Evolutionary conservation across 192 early-diverging fungal species (phyloP).

Genomic region (Coemansia sp.): DNA sequence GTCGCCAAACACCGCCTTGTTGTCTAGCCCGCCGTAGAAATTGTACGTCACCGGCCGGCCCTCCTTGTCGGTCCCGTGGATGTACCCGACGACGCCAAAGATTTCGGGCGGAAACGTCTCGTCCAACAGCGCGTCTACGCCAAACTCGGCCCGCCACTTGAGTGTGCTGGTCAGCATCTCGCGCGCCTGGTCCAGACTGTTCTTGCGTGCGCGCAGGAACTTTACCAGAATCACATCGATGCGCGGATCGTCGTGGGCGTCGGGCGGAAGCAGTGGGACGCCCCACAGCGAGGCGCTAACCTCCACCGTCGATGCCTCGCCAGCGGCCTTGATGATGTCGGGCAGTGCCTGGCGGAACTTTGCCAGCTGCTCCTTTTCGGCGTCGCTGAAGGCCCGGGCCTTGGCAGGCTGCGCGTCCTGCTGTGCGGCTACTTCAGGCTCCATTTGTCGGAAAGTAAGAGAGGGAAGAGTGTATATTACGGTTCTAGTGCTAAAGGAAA

Average conservation of each 20-base stretch:
- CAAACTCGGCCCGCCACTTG: slow-evolving; percentile 59
- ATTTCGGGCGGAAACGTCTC: slow-evolving; percentile 56
- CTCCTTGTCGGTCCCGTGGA: slow-evolving; percentile 54
- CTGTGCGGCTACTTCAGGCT: not conserved
- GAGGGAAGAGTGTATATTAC: not conserved
- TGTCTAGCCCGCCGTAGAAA: slow-evolving; percentile 56
- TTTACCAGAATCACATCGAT: slow-evolving; percentile 61
- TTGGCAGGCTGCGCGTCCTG: slow-evolving; percentile 11
- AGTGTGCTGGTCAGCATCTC: slow-evolving; percentile 58
- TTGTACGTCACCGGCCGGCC: slow-evolving; percentile 66
- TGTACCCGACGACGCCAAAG: slow-evolving; percentile 53
- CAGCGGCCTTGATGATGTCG: slow-evolving; percentile 47
- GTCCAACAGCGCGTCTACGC: slow-evolving; percentile 43
- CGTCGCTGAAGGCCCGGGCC: slow-evolving; percentile 47
- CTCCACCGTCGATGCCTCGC: slow-evolving; percentile 11
- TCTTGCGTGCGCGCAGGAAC: slow-evolving; percentile 59
- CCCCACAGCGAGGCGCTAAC: slow-evolving; percentile 53
- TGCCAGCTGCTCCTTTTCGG: slow-evolving; percentile 41
- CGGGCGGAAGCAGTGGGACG: slow-evolving; percentile 40
- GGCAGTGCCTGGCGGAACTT: slow-evolving; percentile 55
- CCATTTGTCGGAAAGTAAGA: not conserved
- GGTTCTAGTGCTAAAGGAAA: too few relatives aligned
- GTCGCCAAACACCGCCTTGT: slow-evolving; percentile 59
- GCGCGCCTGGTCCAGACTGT: slow-evolving; percentile 42
- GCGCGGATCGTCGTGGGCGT: slow-evolving; percentile 40